A percentile compares a stretch with the other conserved stretches of the same genome.
Evolutionary conservation across 176 grass and related monocot genomes (phyloP).

Genomic region (Raddia guianensis): DNA sequence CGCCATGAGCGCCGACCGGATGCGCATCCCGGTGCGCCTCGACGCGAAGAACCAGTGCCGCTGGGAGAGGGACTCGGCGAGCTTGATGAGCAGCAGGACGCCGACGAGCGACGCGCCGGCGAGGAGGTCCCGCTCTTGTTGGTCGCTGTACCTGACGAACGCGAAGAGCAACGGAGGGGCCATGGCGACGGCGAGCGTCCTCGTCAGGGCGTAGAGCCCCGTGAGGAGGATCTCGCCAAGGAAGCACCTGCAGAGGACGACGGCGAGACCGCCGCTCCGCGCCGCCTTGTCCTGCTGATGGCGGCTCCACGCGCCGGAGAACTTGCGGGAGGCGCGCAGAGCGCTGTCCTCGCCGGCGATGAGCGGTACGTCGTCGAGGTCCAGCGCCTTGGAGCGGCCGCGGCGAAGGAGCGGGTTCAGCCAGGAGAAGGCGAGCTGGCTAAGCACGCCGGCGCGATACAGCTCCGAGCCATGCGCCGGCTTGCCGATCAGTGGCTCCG

Average conservation of each 20-base stretch:
- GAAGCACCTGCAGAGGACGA: conserved; percentile 60
- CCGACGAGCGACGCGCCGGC: conserved; percentile 50
- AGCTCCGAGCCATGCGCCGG: conserved; percentile 38
- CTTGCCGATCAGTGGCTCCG: conserved; percentile 50
- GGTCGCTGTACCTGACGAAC: conserved; percentile 66
- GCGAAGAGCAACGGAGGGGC: conserved; percentile 69
- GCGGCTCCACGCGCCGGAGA: conserved; percentile 54
- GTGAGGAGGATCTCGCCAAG: conserved; percentile 59
- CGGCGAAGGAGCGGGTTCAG: conserved; percentile 67
- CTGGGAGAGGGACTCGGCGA: conserved; percentile 80
- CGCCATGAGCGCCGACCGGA: conserved; percentile 75
- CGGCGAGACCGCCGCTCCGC: conserved; percentile 36
- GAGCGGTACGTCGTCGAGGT: conserved; percentile 65
- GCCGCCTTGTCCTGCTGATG: conserved; percentile 52
- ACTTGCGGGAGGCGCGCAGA: conserved; percentile 41
- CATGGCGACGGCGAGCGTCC: conserved; percentile 38
- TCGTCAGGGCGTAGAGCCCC: conserved; percentile 70
- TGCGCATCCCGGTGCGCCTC: conserved; percentile 75
- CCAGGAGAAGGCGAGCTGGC: conserved; percentile 83
- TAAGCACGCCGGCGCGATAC: conserved; percentile 52
- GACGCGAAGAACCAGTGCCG: conserved; percentile 83
- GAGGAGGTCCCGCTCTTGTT: conserved; percentile 45
- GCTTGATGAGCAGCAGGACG: conserved; percentile 60
- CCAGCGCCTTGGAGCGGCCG: conserved; percentile 69
- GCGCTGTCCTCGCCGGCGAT: conserved; percentile 67